Base-by-base conservation (phyloP, 2,329 filamentous ascomycete genomes). In the Neopestalotiopsis rosae region DNA sequence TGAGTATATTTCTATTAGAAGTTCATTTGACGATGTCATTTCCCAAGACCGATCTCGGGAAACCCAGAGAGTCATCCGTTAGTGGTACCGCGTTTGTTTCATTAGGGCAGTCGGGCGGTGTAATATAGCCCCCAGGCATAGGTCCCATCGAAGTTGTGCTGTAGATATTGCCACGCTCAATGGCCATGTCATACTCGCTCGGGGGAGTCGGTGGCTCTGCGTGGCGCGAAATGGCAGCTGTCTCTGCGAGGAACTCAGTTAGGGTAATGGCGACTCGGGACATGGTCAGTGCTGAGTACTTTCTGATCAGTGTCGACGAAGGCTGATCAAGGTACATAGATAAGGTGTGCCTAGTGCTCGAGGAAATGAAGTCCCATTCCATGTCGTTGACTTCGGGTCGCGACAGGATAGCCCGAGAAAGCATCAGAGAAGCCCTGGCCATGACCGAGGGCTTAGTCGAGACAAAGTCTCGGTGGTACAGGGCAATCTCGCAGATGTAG, bases 371-470 rank as follows among this genome's bases (percentile, higher is more conserved):
- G 74, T 91, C 90, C 93, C 94, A 97, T 72, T 94, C 24, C 24
- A 24, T 91, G 49, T 88, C 89, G 71, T 93, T 91, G 71, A 42
- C 87, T 79, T 97, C 94, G 56, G 91, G 88, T 69, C 94, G 91
- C 76, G 91, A 91, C 12, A 98, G 88, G 72, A 99, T 94, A 78
- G 93, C 95, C 72, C 95, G 88, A 52, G 95, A 91, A 56, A 99
- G 88, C 66, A 94, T 94, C 68, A 98, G 86, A 10, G 95, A 94
- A 58, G 94, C 92, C 73, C 94, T 89, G 59, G 96, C 95, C 87
- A 99, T 94, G 72, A 95, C 91, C 0, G 95, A 97, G 24, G 96
- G 94, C 77, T 92, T 92, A 68, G 92, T 94, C 17, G 95, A 96
- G 71, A 99, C 95, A 76, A 99, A 99, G 73, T 98, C 96, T 77